phyloP scores from a whole-genome alignment of 1,139 yeast genomes.

The Yamadazyma diospyri region DNA sequence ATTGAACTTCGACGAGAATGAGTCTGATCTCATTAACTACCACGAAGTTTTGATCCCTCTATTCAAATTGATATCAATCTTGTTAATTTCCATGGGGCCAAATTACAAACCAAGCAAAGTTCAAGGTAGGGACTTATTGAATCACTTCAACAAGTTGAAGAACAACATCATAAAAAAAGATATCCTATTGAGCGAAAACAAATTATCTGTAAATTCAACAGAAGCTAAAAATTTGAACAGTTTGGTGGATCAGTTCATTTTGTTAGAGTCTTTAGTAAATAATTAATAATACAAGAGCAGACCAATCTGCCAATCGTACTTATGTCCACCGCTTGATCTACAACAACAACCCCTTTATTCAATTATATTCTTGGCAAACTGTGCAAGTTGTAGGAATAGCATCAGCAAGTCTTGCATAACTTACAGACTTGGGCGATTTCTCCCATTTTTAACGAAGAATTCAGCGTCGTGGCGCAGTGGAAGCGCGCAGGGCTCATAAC shows the following conservation, averaged over 20 bases:
- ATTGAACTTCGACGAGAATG: conserved; percentile 19
- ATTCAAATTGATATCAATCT: conserved; percentile 68
- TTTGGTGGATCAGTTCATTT: conserved; percentile 53
- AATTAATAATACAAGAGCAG: neutral
- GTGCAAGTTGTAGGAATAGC: too few species aligned
- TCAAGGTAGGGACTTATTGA: conserved; percentile 52
- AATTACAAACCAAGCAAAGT: conserved; percentile 62
- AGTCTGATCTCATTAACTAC: conserved; percentile 27
- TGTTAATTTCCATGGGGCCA: conserved; percentile 75
- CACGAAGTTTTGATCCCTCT: conserved; percentile 75
- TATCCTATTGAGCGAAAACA: conserved; percentile 34
- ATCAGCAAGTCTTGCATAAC: too few species aligned
- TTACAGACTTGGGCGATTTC: too few species aligned
- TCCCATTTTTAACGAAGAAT: too few species aligned
- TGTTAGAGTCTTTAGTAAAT: conserved; percentile 52
- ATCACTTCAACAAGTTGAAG: conserved; percentile 52
- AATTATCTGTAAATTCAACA: conserved; percentile 12
- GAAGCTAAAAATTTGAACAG: conserved; percentile 38
- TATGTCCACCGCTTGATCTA: too few species aligned
- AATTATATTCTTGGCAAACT: too few species aligned
- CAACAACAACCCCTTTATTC: too few species aligned
- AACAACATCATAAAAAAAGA: conserved; percentile 73
- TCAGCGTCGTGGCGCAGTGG: conserved; percentile 97
- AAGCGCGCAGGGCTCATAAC: conserved; percentile 99
- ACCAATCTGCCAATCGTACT: too few species aligned